Conservation (phyloP, 305 asterid species). For the Fraxinus dipetala region DNA sequence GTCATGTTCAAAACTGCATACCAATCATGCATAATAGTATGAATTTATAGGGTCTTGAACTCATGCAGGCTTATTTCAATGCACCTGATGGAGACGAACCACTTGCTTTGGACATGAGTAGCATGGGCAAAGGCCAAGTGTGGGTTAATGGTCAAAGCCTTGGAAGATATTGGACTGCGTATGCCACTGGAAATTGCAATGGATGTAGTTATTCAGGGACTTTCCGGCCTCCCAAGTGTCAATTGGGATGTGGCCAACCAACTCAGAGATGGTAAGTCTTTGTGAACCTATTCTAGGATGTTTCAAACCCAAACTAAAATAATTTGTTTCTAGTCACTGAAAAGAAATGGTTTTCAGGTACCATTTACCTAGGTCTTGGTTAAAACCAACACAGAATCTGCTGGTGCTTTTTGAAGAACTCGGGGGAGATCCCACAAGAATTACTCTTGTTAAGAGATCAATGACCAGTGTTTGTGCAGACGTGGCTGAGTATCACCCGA, state of each 20-base stretch:
- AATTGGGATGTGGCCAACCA: conserved; percentile 79
- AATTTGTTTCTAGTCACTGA: not conserved
- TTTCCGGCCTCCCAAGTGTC: conserved; percentile 77
- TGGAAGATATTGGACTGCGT: conserved; percentile 85
- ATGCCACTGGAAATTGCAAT: conserved; percentile 69
- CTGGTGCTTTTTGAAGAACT: conserved; percentile 89
- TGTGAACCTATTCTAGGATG: not conserved
- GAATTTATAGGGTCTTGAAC: not conserved
- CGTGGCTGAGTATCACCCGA: conserved; percentile 83
- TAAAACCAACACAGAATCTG: conserved; percentile 70
- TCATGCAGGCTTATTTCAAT: conserved; percentile 60
- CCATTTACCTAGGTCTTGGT: conserved; percentile 84
- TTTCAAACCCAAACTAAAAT: not conserved
- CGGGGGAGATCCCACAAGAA: conserved; percentile 81
- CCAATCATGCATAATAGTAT: not conserved
- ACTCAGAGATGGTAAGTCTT: conserved; percentile 73
- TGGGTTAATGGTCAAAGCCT: conserved; percentile 88
- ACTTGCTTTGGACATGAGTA: conserved; percentile 85
- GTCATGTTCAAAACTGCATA: not conserved
- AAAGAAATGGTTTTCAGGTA: conserved; percentile 53
- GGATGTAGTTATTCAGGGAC: conserved; percentile 62
- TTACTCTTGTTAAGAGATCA: conserved; percentile 68
- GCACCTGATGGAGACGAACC: conserved; percentile 85
- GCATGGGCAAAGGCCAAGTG: conserved; percentile 96
- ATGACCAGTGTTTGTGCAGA: conserved; percentile 72